These are phyloP conservation scores for Sodiomyces alkalinus DNA, from an alignment of 2,329 filamentous ascomycete genomes.

Conservation along the genomic window DNA sequence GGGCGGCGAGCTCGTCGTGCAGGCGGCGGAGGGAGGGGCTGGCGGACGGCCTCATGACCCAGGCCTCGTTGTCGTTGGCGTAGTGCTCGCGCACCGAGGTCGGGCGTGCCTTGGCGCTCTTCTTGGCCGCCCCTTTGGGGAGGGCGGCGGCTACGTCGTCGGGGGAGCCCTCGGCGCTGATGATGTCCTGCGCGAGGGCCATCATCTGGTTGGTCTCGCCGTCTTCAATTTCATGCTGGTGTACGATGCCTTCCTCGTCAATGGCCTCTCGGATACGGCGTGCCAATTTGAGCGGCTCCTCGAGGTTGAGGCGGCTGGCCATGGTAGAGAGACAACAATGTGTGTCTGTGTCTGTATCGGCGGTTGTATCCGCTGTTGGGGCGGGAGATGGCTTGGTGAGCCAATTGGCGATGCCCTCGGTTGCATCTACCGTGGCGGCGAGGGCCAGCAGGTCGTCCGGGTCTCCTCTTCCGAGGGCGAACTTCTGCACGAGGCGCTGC, in stretches of 20 bases:
- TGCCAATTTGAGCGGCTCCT: conserved; percentile 53
- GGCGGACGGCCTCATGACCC: conserved; percentile 54
- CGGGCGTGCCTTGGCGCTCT: conserved; percentile 29
- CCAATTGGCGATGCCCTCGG: conserved; percentile 45
- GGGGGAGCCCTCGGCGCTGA: conserved; percentile 47
- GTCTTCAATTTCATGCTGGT: conserved; percentile 65
- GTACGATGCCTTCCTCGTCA: conserved; percentile 79
- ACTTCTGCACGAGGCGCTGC: conserved; percentile 82
- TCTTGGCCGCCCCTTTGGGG: conserved; percentile 31
- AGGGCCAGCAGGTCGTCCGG: conserved; percentile 79
- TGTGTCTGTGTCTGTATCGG: too few species aligned
- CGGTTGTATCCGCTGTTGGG: too few species aligned
- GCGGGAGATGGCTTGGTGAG: conserved; percentile 16
- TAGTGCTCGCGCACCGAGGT: conserved; percentile 41
- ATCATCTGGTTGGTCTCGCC: conserved; percentile 56
- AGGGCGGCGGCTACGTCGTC: conserved; percentile 34
- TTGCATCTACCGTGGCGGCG: conserved; percentile 65
- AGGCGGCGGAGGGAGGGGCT: conserved; percentile 50
- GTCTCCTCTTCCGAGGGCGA: conserved; percentile 81
- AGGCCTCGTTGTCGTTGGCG: conserved; percentile 41
- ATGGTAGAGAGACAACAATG: conserved; percentile 33
- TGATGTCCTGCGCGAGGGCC: conserved; percentile 56
- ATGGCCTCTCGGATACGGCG: conserved; percentile 61
- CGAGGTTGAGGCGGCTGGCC: conserved; percentile 45
- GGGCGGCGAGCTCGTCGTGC: conserved; percentile 48